Base-by-base conservation (phyloP, 2,329 filamentous ascomycete genomes). In the Pestalotiopsis sp. region DNA sequence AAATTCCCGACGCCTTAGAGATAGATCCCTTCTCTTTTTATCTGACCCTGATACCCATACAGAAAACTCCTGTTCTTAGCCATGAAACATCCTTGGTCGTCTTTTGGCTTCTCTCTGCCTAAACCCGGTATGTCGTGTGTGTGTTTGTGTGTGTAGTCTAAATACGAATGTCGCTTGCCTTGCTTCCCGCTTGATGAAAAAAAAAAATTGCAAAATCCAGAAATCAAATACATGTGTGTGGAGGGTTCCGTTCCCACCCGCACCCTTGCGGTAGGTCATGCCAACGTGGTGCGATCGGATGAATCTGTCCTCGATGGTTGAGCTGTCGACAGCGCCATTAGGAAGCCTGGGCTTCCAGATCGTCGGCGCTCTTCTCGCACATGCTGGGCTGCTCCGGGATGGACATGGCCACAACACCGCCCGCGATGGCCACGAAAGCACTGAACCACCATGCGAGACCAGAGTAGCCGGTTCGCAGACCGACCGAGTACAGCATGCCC, bases 391-490 rank as follows among this genome's bases (percentile, higher is more conserved):
- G 84, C 75, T 95, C 92, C 45, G 89, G 89, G 80, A 98, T 92
- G 77, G 89, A 90, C 69, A 94, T 85, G 79, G 92, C 93, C 75
- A 96, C 84, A 64, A 92, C 82, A 1, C 92, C 93, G 60, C 95
- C 96, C 14, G 90, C 80, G 12, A 93, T 81, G 41, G 94, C 93
- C 39, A 98, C 89, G 3, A 92, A 75, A 9, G 92, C 93, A 72
- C 92, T 95, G 70, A 90, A 91, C 96, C 96, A 99, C 95, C 96
- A 99, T 0, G 94, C 92, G 41, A 98, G 85, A 23, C 94, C 94
- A 4, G 94, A 95, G 78, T 94, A 95, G 45, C 95, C 94, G 6
- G 91, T 87, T 72, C 90, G 87, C 45, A 97, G 87, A 64, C 96
- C 96, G 66, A 91, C 84, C 4, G 94, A 89, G 80, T 97, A 97